Conservation (phyloP, 2,329 filamentous ascomycete genomes). For the Bipolaris gigantea region DNA sequence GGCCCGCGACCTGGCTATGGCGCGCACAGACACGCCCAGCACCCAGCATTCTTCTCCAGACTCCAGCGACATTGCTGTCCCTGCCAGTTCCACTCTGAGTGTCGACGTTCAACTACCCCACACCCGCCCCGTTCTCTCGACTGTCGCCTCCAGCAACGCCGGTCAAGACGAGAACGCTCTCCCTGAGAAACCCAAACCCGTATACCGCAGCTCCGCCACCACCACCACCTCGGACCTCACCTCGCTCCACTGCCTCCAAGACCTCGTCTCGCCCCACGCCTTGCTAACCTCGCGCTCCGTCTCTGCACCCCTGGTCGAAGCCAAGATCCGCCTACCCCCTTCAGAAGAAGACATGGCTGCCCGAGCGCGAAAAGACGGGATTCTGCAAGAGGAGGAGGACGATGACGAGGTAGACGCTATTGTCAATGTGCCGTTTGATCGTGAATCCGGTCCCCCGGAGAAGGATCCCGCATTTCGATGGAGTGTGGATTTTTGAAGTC, state of each 20-base stretch:
- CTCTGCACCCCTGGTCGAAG: slow-evolving; percentile 44
- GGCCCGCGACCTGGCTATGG: slow-evolving; percentile 20
- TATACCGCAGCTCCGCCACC: slow-evolving; percentile 22
- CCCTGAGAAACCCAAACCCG: slow-evolving; percentile 15
- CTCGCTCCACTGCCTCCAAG: slow-evolving; percentile 45
- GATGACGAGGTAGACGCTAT: slow-evolving; percentile 24
- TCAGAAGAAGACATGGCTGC: slow-evolving; percentile 34
- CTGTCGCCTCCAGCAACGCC: slow-evolving; percentile 39
- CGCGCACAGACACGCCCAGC: slow-evolving; percentile 24
- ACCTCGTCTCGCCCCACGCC: slow-evolving; percentile 41
- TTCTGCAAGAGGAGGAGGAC: slow-evolving; percentile 25
- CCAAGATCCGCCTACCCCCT: slow-evolving; percentile 42
- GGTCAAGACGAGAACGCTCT: slow-evolving; percentile 24
- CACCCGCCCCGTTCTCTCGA: slow-evolving; percentile 38
- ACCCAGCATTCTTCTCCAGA: slow-evolving; percentile 28
- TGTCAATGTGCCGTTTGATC: slow-evolving; percentile 38
- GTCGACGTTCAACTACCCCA: slow-evolving; percentile 27
- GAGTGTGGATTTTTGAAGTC: slow-evolving; percentile 48
- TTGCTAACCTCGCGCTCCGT: slow-evolving; percentile 43
- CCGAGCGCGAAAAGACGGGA: slow-evolving; percentile 15
- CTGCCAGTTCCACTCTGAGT: slow-evolving; percentile 18
- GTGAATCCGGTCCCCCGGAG: slow-evolving; percentile 33
- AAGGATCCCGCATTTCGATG: slow-evolving; percentile 46
- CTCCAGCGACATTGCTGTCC: slow-evolving; percentile 27
- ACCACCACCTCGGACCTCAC: slow-evolving; percentile 41